A percentile compares a stretch with the other conserved stretches of the same genome.
Evolutionary conservation across 176 grass and related monocot species (phyloP).

Genomic region (maize (Zea mays)): Zm-B73-REFERENCE-NAM-5.0 NC_050096.1:290916001-290916500

Average conservation of each 20-base stretch:
- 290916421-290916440: slow-evolving; percentile 55
- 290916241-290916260: slow-evolving; percentile 34
- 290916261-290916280: slow-evolving; percentile 67
- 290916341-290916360: slow-evolving; percentile 22
- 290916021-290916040: slow-evolving; percentile 31
- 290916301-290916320: slow-evolving; percentile 67
- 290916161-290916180: slow-evolving; percentile 73
- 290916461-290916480: slow-evolving; percentile 49
- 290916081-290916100: slow-evolving; percentile 54
- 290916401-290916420: slow-evolving; percentile 47
- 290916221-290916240: slow-evolving; percentile 52
- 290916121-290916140: slow-evolving; percentile 76
- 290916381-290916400: slow-evolving; percentile 49
- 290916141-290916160: slow-evolving; percentile 53
- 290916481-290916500: no score
- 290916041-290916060: slow-evolving; percentile 58
- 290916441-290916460: slow-evolving; percentile 47
- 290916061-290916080: slow-evolving; percentile 70
- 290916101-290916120: slow-evolving; percentile 73
- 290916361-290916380: slow-evolving; percentile 44
- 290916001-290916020: not conserved
- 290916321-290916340: slow-evolving; percentile 51
- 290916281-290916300: slow-evolving; percentile 59
- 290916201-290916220: slow-evolving; percentile 41
- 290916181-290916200: slow-evolving; percentile 51